Evolutionary conservation across 2,329 filamentous ascomycete species (phyloP).

Genomic region (Alternaria solani): DNA sequence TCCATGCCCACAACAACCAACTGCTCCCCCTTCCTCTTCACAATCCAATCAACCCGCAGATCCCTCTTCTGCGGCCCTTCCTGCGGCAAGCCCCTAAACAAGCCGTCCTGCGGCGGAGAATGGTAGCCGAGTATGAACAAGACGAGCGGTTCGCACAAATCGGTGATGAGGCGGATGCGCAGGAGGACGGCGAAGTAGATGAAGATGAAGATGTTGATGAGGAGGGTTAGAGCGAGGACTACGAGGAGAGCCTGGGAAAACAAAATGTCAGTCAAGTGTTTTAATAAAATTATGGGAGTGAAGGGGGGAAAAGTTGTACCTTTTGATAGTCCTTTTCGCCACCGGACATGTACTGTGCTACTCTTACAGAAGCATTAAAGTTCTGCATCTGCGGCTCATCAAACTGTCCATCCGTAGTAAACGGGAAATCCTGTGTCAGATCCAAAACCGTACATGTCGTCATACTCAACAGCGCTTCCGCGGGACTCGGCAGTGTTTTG

Average conservation of each 20-base stretch:
- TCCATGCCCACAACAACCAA: constrained; percentile 6
- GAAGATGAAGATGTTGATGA: constrained; percentile 16
- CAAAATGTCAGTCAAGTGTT: no score
- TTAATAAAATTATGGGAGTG: no score
- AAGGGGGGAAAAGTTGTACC: no score
- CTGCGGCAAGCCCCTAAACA: constrained; percentile 4
- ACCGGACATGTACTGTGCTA: constrained; percentile 22
- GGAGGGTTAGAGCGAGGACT: constrained; percentile 2
- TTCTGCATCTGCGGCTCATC: neutral
- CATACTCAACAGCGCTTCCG: constrained; percentile 3
- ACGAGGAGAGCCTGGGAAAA: constrained; percentile 10
- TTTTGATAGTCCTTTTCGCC: constrained; percentile 13
- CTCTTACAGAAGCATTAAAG: constrained; percentile 15
- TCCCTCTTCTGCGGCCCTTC: constrained; percentile 11
- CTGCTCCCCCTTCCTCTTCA: constrained; percentile 7
- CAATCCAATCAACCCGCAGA: constrained; percentile 1
- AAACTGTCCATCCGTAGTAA: neutral
- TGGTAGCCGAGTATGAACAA: constrained; percentile 17
- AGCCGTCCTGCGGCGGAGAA: neutral
- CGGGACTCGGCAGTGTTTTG: constrained; percentile 9
- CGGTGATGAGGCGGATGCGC: constrained; percentile 13
- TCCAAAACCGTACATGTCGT: constrained; percentile 14
- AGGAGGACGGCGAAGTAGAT: constrained; percentile 11
- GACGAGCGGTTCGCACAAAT: constrained; percentile 15
- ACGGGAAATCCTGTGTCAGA: constrained; percentile 12